Conservation (phyloP, 2,329 filamentous ascomycete genomes). For the Colletotrichum euphorbiae region DNA sequence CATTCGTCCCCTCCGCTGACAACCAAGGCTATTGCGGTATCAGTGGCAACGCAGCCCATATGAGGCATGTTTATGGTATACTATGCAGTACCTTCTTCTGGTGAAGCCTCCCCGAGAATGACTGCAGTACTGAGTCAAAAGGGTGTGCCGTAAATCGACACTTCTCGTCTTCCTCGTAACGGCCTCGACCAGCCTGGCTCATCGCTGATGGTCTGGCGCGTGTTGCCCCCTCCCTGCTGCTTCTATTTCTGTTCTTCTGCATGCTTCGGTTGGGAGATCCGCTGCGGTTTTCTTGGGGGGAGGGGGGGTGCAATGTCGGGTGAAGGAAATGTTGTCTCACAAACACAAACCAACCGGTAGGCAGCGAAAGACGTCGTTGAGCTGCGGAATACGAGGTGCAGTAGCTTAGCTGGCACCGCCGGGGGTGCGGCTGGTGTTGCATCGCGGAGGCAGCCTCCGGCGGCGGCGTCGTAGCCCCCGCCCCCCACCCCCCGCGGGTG, state of each 20-base stretch:
- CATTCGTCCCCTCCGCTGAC: too few relatives aligned
- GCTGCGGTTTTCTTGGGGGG: neutral
- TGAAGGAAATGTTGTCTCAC: slow-evolving; percentile 13
- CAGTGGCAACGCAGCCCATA: too few relatives aligned
- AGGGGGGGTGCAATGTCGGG: neutral
- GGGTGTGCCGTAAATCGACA: neutral
- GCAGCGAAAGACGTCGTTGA: neutral
- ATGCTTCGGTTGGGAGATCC: slow-evolving; percentile 1
- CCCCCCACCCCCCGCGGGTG: neutral
- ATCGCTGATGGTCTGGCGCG: neutral
- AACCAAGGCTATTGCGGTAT: too few relatives aligned
- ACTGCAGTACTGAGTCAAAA: too few relatives aligned
- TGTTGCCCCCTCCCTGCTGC: neutral
- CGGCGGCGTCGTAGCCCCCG: neutral
- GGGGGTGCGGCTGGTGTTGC: slow-evolving; percentile 28
- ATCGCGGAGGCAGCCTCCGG: slow-evolving; percentile 21
- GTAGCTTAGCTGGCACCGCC: neutral
- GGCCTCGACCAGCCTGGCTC: neutral
- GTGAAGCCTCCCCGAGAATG: too few relatives aligned
- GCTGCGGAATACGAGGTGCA: slow-evolving; percentile 33
- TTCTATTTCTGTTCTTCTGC: slow-evolving; percentile 24
- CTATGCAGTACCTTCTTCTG: too few relatives aligned
- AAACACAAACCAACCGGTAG: slow-evolving; percentile 18
- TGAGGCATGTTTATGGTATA: too few relatives aligned
- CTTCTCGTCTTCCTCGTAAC: slow-evolving; percentile 15